These are phyloP conservation scores for Cyberlindnera nakhonratchasimensis DNA, from an alignment of 805 yeast genomes.

Conservation along the genomic window DNA sequence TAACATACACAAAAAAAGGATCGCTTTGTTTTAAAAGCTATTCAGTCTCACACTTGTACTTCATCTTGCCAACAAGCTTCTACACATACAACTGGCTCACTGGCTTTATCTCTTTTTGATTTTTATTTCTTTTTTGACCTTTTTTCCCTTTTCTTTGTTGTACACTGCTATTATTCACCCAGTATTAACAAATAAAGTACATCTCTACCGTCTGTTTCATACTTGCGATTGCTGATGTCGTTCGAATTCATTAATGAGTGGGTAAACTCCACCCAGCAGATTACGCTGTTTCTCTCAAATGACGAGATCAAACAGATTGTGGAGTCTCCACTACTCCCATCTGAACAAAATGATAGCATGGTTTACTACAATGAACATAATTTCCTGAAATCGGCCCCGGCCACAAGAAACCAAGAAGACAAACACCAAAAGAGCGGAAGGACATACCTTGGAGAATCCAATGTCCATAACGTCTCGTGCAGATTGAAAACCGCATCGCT, in stretches of 20 bases:
- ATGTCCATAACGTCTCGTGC: neutral
- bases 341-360: neutral
- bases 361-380: neutral
- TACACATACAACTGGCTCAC: no score
- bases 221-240: neutral
- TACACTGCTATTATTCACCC: no score
- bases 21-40: no score
- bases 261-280: neutral
- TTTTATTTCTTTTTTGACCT: no score
- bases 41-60: no score
- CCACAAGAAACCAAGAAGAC: neutral
- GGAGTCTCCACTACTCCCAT: neutral
- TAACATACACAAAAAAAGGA: no score
- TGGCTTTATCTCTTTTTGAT: no score
- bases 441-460: slow-evolving; percentile 6
- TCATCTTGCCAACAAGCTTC: no score
- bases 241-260: slow-evolving; percentile 3
- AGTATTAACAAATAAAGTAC: no score
- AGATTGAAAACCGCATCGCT: neutral
- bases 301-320: neutral
- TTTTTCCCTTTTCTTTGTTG: no score
- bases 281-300: neutral
- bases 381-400: neutral
- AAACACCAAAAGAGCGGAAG: slow-evolving; percentile 1
- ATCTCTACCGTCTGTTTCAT: no score